Conservation (phyloP, 139 green algal species). For the Chlorella sp. region DNA sequence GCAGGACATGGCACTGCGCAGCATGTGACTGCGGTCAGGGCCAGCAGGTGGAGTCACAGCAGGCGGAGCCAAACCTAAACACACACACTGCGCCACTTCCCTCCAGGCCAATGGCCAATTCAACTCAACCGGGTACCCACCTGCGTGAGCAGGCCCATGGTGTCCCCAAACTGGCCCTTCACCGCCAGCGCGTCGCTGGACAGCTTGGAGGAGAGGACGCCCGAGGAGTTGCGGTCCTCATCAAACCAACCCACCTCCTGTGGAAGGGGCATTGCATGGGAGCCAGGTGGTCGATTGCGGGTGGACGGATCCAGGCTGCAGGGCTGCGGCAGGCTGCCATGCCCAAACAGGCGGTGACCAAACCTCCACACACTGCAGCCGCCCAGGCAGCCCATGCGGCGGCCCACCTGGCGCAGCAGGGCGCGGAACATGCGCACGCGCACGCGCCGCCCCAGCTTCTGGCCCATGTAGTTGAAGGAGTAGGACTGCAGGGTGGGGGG, state of each 20-base stretch:
- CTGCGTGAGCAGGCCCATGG: slow-evolving; percentile 47
- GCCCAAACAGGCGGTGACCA: too few species aligned
- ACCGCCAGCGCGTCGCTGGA: slow-evolving; percentile 63
- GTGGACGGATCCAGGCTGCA: background rate
- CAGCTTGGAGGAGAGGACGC: slow-evolving; percentile 63
- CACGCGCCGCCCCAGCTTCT: slow-evolving; percentile 66
- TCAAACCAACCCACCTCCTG: slow-evolving; percentile 67
- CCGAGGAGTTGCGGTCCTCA: slow-evolving; percentile 59
- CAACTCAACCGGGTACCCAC: background rate
- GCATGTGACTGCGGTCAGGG: background rate
- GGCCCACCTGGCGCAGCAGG: slow-evolving; percentile 62
- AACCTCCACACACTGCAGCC: background rate
- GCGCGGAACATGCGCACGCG: slow-evolving; percentile 65
- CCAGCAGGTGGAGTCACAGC: background rate
- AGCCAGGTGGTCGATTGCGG: background rate
- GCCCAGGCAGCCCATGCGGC: background rate
- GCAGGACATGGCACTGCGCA: background rate
- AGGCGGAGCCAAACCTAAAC: too few species aligned
- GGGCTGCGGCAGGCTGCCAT: background rate
- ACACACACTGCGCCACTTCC: too few species aligned
- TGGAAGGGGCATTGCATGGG: background rate
- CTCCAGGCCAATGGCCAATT: too few species aligned
- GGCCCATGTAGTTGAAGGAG: slow-evolving; percentile 62
- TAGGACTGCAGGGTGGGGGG: slow-evolving; percentile 18
- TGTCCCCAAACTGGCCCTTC: slow-evolving; percentile 53